Evolutionary conservation across 78 protist species (phyloP), one percentile per base, ranked within the genome.

Genomic region (Chrysochromulina tobinii): DNA sequence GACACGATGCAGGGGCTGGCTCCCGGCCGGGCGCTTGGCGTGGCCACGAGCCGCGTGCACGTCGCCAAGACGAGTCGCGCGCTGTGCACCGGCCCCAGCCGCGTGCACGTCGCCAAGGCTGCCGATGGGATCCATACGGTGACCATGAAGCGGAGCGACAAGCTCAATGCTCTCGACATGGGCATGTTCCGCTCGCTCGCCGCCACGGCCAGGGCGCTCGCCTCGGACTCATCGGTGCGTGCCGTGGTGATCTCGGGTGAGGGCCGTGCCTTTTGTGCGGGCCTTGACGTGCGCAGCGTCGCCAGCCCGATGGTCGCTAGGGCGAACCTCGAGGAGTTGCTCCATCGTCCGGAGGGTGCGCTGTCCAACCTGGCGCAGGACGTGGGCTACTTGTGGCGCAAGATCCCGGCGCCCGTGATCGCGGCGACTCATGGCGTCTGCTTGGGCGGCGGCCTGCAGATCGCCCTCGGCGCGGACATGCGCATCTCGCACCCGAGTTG

Each of bases 211-310:
- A 1, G 3, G 18, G 21, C 14, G n/a, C 53, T 89, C 18, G 23
- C 1, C 17, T 17, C 50, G 5, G 86, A 89, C 66, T 0, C 14
- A 0, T 3, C 11, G 25, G 85, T 72, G 86, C 85, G 85, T 8
- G 91, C 85, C 23, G 91, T 89, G 27, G 67, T 89, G 15, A 3
- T 89, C 51, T 53, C 9, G 48, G 91, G 91, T 12, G 84, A 2
- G 25, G 91, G 91, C 57, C 61, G 84, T 14, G 91, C 91, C 73
- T 89, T 89, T 27, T 89, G 91, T 68, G 81, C 91, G 6, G 91
- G 91, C 15, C 68, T 89, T 51, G 91, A 89, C 84, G 81, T 89
- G 25, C 69, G 73, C 55, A 18, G 21, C 38, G 17, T 89, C 50
- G 3, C 0, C 50, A 1, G 55, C 54, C 91, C 91, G 11, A 1